Percentiles rank a stretch among this genome's conserved stretches.
Evolutionary conservation across 2,329 filamentous ascomycete species (phyloP).

Genomic region (Emericellopsis cladophorae): DNA sequence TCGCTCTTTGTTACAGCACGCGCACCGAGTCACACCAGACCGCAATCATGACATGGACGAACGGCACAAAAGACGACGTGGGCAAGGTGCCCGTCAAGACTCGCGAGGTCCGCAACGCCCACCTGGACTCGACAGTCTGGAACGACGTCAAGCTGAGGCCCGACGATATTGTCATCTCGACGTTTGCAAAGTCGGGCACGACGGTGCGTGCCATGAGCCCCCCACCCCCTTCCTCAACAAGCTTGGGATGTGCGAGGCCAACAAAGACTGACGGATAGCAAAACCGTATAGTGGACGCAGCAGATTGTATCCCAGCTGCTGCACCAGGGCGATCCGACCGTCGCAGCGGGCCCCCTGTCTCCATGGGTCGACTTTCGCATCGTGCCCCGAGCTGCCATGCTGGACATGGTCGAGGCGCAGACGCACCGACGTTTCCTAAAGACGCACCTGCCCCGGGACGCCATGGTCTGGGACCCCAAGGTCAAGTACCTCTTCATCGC

Average conservation of each 20-base stretch:
- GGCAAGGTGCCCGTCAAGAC: slow-evolving; percentile 1
- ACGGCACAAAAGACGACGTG: background rate
- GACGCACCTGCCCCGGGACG: slow-evolving; percentile 4
- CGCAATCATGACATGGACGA: too few species aligned
- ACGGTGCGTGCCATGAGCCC: background rate
- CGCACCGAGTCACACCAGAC: too few species aligned
- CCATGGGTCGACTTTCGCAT: slow-evolving; percentile 4
- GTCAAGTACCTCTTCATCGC: slow-evolving; percentile 4
- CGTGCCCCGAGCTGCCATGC: background rate
- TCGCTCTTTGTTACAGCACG: too few species aligned
- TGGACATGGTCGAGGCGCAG: slow-evolving; percentile 1
- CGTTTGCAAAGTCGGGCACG: slow-evolving; percentile 3
- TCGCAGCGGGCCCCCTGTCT: slow-evolving; percentile 1
- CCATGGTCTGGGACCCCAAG: slow-evolving; percentile 1
- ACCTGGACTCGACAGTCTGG: slow-evolving; percentile 4
- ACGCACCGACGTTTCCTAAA: slow-evolving; percentile 4
- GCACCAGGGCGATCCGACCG: slow-evolving; percentile 29
- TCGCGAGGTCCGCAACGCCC: slow-evolving; percentile 3
- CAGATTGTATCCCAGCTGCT: slow-evolving; percentile 5
- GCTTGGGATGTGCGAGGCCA: background rate
- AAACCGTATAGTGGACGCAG: slow-evolving; percentile 2
- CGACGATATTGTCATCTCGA: slow-evolving; percentile 4
- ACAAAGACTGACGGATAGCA: too few species aligned
- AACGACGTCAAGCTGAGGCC: slow-evolving; percentile 3
- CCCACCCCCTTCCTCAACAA: background rate